Evolutionary conservation across 495 filamentous ascomycete species (phyloP).

Genomic region (Aspergillus ellipticus): DNA sequence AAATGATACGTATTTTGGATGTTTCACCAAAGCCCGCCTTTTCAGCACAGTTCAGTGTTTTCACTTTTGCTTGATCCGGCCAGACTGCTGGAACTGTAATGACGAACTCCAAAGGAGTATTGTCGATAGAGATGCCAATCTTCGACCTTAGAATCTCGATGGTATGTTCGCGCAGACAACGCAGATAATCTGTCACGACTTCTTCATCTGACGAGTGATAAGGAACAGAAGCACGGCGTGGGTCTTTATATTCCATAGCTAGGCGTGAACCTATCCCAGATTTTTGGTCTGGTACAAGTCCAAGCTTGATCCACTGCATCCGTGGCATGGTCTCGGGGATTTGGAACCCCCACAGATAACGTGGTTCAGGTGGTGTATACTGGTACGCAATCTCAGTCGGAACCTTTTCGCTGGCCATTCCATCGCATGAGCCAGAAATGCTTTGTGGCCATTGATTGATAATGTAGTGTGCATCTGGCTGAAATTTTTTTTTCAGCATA

Average conservation of each 20-base stretch:
- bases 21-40: slow-evolving; percentile 61
- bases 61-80: slow-evolving; percentile 69
- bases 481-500: not conserved
- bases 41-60: slow-evolving; percentile 61
- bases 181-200: slow-evolving; percentile 64
- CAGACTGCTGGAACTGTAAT: slow-evolving; percentile 63
- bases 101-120: slow-evolving; percentile 62
- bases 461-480: slow-evolving; percentile 21
- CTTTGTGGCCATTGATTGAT: slow-evolving; percentile 26
- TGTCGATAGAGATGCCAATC: slow-evolving; percentile 59
- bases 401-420: slow-evolving; percentile 33
- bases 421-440: slow-evolving; percentile 17
- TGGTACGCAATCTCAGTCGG: slow-evolving; percentile 33
- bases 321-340: slow-evolving; percentile 37
- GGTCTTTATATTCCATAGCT: slow-evolving; percentile 7
- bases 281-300: slow-evolving; percentile 24
- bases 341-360: slow-evolving; percentile 47
- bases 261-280: slow-evolving; percentile 8
- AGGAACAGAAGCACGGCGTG: slow-evolving; percentile 32
- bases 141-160: slow-evolving; percentile 28
- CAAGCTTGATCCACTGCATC: slow-evolving; percentile 55
- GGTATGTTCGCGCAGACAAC: slow-evolving; percentile 29
- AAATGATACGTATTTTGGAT: slow-evolving; percentile 62
- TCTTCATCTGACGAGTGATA: slow-evolving; percentile 51
- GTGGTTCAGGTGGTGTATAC: slow-evolving; percentile 23